Conservation (phyloP, 2,329 filamentous ascomycete genomes). For the Fusarium sp. region DNA sequence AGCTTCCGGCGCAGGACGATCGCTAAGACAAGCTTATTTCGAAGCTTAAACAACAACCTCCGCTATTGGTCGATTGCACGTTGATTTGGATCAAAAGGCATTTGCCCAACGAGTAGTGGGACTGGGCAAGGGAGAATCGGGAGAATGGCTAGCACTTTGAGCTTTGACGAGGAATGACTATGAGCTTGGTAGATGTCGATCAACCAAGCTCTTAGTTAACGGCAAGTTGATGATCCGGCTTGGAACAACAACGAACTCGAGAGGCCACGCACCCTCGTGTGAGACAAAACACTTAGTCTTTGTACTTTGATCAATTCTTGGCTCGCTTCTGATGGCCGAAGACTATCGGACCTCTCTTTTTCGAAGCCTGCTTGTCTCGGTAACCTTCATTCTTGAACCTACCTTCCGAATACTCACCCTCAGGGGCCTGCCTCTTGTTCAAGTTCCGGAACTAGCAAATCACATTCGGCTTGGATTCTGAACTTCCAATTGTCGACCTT, state of each 20-base stretch:
- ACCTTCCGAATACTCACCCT: background rate
- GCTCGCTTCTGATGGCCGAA: conserved; percentile 11
- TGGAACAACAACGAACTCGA: conserved; percentile 16
- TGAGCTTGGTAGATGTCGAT: conserved; percentile 35
- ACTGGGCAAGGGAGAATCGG: conserved; percentile 3
- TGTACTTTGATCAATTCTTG: background rate
- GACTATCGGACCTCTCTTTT: conserved; percentile 18
- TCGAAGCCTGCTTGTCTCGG: background rate
- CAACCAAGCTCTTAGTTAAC: conserved; percentile 2
- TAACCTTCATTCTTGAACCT: background rate
- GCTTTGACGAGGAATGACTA: conserved; percentile 11
- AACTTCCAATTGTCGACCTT: background rate
- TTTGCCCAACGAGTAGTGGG: background rate
- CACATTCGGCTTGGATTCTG: background rate
- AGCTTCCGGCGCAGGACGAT: conserved; percentile 15
- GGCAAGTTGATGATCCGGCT: conserved; percentile 38
- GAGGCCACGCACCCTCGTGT: background rate
- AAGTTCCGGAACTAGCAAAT: background rate
- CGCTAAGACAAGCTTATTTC: conserved; percentile 41
- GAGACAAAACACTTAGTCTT: background rate
- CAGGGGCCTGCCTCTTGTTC: background rate
- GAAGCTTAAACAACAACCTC: conserved; percentile 32
- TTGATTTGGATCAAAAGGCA: conserved; percentile 11
- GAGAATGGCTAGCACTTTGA: background rate
- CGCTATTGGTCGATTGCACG: background rate